Conservation (phyloP, 768 basidiomycete genomes). For the Gautieria morchelliformis region DNA sequence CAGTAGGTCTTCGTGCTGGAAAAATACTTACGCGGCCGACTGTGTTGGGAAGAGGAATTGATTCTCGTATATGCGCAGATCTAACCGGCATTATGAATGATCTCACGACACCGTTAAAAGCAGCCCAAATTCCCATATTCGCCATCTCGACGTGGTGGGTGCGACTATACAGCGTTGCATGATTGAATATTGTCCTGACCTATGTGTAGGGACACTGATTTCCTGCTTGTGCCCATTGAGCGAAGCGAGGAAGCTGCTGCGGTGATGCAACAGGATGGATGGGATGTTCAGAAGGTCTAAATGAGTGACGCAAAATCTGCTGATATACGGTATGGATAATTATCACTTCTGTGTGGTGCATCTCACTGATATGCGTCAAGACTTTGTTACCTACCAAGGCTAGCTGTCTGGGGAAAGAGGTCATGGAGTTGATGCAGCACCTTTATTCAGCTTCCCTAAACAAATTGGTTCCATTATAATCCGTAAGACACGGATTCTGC, state of each 20-base stretch:
- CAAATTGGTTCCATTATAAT: too few species aligned
- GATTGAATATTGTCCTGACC: neutral
- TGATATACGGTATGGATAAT: too few species aligned
- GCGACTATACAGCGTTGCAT: neutral
- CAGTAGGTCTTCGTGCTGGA: slow-evolving; percentile 22
- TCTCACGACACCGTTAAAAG: slow-evolving; percentile 44
- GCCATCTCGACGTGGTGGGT: slow-evolving; percentile 53
- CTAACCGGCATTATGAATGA: slow-evolving; percentile 48
- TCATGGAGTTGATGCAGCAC: too few species aligned
- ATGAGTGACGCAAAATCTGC: too few species aligned
- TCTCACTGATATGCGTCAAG: too few species aligned
- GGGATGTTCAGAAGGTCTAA: slow-evolving; percentile 21
- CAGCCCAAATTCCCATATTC: slow-evolving; percentile 45
- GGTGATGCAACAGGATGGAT: slow-evolving; percentile 40
- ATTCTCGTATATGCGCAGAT: slow-evolving; percentile 21
- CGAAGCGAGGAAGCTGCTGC: slow-evolving; percentile 31
- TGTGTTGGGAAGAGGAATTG: neutral
- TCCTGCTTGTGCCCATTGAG: slow-evolving; percentile 43
- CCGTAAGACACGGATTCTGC: too few species aligned
- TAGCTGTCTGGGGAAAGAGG: too few species aligned
- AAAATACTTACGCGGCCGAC: neutral
- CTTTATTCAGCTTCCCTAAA: too few species aligned
- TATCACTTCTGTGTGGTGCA: too few species aligned
- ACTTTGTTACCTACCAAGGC: too few species aligned
- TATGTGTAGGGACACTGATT: slow-evolving; percentile 54